Conservation (phyloP, 495 filamentous ascomycete genomes). For the Aspergillus leporis region DNA sequence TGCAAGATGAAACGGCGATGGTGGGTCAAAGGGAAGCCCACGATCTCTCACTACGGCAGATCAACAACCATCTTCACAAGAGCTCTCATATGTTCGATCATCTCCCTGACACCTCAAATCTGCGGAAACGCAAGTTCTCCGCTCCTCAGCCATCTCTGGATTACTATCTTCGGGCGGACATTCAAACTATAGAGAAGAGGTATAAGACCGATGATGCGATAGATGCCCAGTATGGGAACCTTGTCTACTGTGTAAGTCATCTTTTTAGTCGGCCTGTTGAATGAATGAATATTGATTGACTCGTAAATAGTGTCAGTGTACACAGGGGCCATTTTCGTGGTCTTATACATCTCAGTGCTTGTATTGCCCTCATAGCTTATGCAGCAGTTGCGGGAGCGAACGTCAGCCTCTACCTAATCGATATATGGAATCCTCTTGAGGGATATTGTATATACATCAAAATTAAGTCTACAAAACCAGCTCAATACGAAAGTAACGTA, state of each 20-base stretch:
- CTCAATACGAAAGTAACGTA: neutral
- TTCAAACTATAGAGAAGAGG: slow-evolving; percentile 13
- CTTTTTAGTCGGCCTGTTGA: neutral
- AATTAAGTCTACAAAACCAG: slow-evolving; percentile 1
- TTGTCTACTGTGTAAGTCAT: slow-evolving; percentile 11
- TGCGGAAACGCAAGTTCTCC: slow-evolving; percentile 32
- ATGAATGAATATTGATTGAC: neutral
- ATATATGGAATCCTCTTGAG: neutral
- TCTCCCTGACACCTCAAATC: slow-evolving; percentile 4
- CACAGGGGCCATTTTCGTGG: slow-evolving; percentile 5
- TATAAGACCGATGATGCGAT: slow-evolving; percentile 7
- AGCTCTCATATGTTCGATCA: neutral
- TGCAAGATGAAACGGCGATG: slow-evolving; percentile 11
- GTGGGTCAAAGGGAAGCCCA: neutral
- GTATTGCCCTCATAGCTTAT: slow-evolving; percentile 11
- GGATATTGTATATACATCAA: neutral
- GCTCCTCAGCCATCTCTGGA: neutral
- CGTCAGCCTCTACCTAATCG: neutral
- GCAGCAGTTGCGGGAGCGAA: slow-evolving; percentile 1
- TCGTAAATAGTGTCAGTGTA: slow-evolving; percentile 14
- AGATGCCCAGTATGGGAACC: neutral
- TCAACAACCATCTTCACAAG: neutral
- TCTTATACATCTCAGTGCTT: slow-evolving; percentile 8
- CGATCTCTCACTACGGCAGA: neutral
- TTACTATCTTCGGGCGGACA: neutral